phyloP scores from a whole-genome alignment of 75 land plant species.

The Isoetes taiwanensis region DNA sequence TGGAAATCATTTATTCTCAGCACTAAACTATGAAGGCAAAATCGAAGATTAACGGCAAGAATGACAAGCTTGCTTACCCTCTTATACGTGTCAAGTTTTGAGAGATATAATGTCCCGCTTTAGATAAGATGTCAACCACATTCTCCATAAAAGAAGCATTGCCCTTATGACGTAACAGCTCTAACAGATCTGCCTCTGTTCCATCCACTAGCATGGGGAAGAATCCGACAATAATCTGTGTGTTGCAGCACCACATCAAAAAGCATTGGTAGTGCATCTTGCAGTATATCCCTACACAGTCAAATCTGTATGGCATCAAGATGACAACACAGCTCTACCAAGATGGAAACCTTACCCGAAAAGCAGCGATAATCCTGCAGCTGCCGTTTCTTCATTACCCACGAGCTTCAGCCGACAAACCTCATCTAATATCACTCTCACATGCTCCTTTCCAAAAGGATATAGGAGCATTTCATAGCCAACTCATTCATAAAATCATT shows the following conservation, averaged over 20 bases:
- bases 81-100: too few relatives aligned
- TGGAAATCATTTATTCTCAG: too few relatives aligned
- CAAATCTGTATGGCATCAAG: background rate
- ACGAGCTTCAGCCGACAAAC: constrained; percentile 20
- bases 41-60: too few relatives aligned
- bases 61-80: too few relatives aligned
- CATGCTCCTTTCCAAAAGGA: constrained; percentile 54
- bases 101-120: too few relatives aligned
- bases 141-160: constrained; percentile 57
- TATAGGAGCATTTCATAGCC: constrained; percentile 46
- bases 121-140: constrained; percentile 48
- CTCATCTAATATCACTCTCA: constrained; percentile 37
- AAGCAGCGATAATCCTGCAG: constrained; percentile 50
- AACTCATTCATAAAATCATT: constrained; percentile 42
- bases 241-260: too few relatives aligned
- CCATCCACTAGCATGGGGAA: constrained; percentile 47
- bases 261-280: background rate
- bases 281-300: background rate
- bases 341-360: constrained; percentile 24
- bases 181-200: constrained; percentile 44
- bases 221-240: constrained; percentile 47
- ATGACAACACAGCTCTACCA: background rate
- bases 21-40: too few relatives aligned
- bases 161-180: constrained; percentile 49
- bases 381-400: constrained; percentile 18